Conservation (phyloP, 495 filamentous ascomycete genomes). For the Parathielavia hyrcaniae region DNA sequence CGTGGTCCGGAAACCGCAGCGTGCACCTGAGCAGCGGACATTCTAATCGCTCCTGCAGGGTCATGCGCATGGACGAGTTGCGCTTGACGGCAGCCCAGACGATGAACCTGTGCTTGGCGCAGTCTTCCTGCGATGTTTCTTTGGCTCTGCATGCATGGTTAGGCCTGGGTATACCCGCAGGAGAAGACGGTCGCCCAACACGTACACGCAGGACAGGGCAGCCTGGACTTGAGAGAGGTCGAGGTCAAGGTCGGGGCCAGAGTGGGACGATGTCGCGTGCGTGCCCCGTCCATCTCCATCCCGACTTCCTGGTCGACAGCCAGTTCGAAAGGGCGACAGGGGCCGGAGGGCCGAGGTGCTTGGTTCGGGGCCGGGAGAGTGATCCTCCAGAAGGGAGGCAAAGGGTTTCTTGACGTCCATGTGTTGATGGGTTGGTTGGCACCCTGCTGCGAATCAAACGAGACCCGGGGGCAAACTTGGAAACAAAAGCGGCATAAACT, state of each 20-base stretch:
- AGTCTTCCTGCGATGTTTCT: constrained; percentile 40
- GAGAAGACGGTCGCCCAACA: constrained; percentile 4
- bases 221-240: constrained; percentile 9
- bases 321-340: constrained; percentile 17
- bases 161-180: constrained; percentile 15
- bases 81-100: constrained; percentile 48
- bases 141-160: constrained; percentile 34
- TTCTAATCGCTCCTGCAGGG: constrained; percentile 35
- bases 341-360: constrained; percentile 12
- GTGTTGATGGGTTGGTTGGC: background rate
- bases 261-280: constrained; percentile 11
- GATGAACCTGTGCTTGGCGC: constrained; percentile 44
- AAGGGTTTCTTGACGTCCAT: constrained; percentile 33
- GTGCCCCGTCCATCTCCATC: constrained; percentile 7
- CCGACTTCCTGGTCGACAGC: background rate
- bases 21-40: constrained; percentile 43
- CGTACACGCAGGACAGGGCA: constrained; percentile 33
- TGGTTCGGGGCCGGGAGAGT: constrained; percentile 13
- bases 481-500: constrained; percentile 4
- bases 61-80: constrained; percentile 41
- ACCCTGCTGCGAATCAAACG: background rate
- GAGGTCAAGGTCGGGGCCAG: constrained; percentile 7
- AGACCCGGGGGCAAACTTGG: constrained; percentile 2
- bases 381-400: constrained; percentile 32
- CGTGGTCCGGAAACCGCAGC: constrained; percentile 39